phyloP scores from a whole-genome alignment of 441 rosid genomes.

The Metrosideros polymorpha region DNA sequence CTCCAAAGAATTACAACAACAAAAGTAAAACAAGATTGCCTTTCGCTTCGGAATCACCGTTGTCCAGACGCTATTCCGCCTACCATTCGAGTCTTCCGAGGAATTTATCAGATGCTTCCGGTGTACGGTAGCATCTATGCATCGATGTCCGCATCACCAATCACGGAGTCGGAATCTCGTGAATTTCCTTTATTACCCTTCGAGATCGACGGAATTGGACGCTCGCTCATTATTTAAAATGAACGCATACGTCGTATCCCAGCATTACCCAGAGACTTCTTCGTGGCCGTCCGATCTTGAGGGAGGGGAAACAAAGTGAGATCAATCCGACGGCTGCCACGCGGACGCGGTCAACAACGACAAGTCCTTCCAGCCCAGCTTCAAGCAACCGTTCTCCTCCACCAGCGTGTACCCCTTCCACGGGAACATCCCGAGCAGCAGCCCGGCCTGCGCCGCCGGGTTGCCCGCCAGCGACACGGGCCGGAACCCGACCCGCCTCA shows the following conservation, averaged over 20 bases:
- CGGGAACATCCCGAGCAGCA: conserved; percentile 75
- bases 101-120: neutral
- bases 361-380: conserved; percentile 88
- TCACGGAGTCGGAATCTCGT: neutral
- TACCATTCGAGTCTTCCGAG: neutral
- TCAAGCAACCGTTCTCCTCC: conserved; percentile 63
- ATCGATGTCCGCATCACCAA: neutral
- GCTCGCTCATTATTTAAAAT: neutral
- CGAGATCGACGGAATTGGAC: neutral
- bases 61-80: neutral
- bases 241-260: neutral
- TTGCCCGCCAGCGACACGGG: conserved; percentile 67
- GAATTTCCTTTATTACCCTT: neutral
- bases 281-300: neutral
- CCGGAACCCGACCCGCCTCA: conserved; percentile 49
- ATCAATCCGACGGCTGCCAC: conserved; percentile 63
- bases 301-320: neutral
- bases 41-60: neutral
- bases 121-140: neutral
- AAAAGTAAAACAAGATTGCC: neutral
- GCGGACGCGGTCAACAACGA: conserved; percentile 81
- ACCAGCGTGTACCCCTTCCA: conserved; percentile 82
- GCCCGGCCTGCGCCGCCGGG: conserved; percentile 78
- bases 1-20: conserved; percentile 5
- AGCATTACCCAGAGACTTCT: neutral